Evolutionary conservation across 108 stramenopile genomes (phyloP).

Genomic region (Skeletonema menzelii): DNA sequence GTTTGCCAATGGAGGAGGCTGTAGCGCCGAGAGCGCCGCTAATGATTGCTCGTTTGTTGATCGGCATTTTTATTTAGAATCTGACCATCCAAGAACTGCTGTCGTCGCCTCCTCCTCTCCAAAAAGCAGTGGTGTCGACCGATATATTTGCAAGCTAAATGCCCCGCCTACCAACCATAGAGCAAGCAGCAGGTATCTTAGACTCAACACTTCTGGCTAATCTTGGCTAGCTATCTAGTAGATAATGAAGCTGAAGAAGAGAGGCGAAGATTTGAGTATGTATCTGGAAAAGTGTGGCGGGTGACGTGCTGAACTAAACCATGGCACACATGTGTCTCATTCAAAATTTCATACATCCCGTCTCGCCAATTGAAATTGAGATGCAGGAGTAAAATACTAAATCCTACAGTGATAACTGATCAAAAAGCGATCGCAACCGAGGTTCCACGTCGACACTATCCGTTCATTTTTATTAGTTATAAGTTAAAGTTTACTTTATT

Average conservation of each 20-base stretch:
- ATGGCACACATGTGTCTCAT: not conserved
- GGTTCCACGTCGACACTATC: not conserved
- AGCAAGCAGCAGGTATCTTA: too few species aligned
- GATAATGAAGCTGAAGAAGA: too few species aligned
- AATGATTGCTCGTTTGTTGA: constrained; percentile 50
- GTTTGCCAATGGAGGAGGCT: constrained; percentile 66
- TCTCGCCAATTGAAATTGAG: too few species aligned
- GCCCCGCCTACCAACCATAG: not conserved
- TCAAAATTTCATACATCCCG: not conserved
- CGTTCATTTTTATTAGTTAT: not conserved
- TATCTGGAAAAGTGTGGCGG: not conserved
- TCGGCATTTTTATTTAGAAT: constrained; percentile 14
- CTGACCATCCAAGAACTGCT: not conserved
- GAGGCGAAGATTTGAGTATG: too few species aligned
- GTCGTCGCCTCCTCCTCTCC: not conserved
- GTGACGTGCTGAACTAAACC: not conserved
- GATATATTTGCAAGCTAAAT: not conserved
- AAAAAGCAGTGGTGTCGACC: not conserved
- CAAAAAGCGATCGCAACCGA: too few species aligned
- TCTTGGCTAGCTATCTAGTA: too few species aligned
- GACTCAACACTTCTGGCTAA: too few species aligned
- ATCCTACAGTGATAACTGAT: too few species aligned
- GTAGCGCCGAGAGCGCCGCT: constrained; percentile 64
- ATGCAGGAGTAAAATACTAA: too few species aligned
- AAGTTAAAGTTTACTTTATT: not conserved